Percentiles rank a stretch among this genome's conserved stretches.
These are phyloP conservation scores for Protomyces inouyei DNA, from an alignment of 1,139 yeast species.

Conservation along the genomic window DNA sequence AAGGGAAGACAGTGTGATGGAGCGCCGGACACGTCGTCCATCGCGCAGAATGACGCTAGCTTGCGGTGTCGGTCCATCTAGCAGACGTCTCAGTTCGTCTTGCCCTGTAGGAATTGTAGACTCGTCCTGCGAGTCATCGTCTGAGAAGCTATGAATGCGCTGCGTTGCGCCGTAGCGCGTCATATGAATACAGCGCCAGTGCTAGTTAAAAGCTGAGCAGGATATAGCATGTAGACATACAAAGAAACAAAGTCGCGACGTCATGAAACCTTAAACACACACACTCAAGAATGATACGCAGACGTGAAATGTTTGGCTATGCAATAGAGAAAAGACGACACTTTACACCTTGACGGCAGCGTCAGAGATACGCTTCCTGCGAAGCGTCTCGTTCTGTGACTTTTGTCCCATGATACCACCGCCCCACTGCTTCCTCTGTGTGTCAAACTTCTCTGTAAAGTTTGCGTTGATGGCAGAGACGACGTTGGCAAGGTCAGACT, in stretches of 20 bases:
- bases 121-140: background rate
- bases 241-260: too few relatives aligned
- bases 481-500: constrained; percentile 86
- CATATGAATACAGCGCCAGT: background rate
- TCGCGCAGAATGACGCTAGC: constrained; percentile 20
- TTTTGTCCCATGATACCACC: constrained; percentile 97
- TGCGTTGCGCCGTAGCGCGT: background rate
- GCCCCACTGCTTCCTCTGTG: constrained; percentile 98
- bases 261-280: too few relatives aligned
- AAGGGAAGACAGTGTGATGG: constrained; percentile 12
- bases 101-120: background rate
- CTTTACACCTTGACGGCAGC: constrained; percentile 26
- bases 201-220: too few relatives aligned
- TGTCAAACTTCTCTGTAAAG: constrained; percentile 90
- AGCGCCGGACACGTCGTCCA: constrained; percentile 24
- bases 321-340: background rate
- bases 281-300: background rate
- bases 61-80: constrained; percentile 1
- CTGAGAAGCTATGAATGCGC: background rate
- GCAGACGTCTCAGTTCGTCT: background rate
- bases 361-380: constrained; percentile 21
- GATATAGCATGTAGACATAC: too few relatives aligned
- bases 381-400: constrained; percentile 44
- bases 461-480: constrained; percentile 87
- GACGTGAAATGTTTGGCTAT: background rate